Evolutionary conservation across 2,329 filamentous ascomycete species (phyloP).

Genomic region (Blastomyces percursus): DNA sequence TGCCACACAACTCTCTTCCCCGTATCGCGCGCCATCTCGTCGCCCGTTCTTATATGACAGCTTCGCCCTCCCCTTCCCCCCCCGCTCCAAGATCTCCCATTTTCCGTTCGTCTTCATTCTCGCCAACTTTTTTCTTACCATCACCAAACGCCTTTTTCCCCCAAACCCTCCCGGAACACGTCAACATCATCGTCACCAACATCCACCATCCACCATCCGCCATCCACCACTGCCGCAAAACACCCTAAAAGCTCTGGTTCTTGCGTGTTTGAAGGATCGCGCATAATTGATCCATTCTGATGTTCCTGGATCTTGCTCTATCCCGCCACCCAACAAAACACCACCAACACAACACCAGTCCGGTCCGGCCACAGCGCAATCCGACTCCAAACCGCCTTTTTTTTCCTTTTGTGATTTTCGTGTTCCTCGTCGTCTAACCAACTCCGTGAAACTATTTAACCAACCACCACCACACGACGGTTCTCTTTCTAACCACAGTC

Average conservation of each 20-base stretch:
- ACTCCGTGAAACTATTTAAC: no score
- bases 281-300: not conserved
- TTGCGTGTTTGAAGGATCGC: not conserved
- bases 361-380: not conserved
- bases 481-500: not conserved
- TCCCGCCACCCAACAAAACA: no score
- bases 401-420: not conserved
- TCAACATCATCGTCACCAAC: not conserved
- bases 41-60: not conserved
- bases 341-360: not conserved
- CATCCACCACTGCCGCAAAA: no score
- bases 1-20: constrained; percentile 1
- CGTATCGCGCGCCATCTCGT: constrained; percentile 7
- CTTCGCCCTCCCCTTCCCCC: no score
- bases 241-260: not conserved
- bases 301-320: not conserved
- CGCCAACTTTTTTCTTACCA: not conserved
- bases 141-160: not conserved
- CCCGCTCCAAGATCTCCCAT: not conserved
- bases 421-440: not conserved
- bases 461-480: not conserved
- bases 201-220: not conserved
- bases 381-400: not conserved
- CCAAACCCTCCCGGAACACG: not conserved
- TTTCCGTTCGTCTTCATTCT: not conserved